Percentiles rank a stretch among this genome's conserved stretches.
Evolutionary conservation across 495 filamentous ascomycete genomes (phyloP).

Genomic region (Viridothelium virens): DNA sequence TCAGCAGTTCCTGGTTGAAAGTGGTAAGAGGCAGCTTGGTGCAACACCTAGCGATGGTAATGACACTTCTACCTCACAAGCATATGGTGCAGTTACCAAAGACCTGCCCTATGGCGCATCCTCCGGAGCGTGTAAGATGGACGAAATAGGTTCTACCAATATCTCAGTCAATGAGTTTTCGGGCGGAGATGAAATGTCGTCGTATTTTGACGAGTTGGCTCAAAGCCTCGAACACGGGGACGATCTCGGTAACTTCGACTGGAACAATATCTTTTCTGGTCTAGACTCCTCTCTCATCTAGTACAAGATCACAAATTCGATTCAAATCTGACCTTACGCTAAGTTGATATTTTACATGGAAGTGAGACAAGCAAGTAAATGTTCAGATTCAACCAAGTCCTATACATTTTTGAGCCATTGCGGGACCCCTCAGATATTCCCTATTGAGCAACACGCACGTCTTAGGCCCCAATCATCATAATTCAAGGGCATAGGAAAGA

Average conservation of each 20-base stretch:
- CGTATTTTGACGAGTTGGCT: slow-evolving; percentile 19
- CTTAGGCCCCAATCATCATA: too few relatives aligned
- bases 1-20: background rate
- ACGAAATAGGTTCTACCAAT: slow-evolving; percentile 1
- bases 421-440: too few relatives aligned
- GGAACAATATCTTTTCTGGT: slow-evolving; percentile 18
- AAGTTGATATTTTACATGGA: too few relatives aligned
- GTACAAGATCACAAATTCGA: too few relatives aligned
- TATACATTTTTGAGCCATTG: too few relatives aligned
- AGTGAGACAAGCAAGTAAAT: too few relatives aligned
- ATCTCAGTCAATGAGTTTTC: background rate
- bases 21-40: background rate
- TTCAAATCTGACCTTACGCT: too few relatives aligned
- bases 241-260: slow-evolving; percentile 14
- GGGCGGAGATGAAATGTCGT: slow-evolving; percentile 12
- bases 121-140: background rate
- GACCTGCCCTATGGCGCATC: background rate
- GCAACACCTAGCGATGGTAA: background rate
- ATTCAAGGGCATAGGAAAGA: too few relatives aligned
- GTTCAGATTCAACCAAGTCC: too few relatives aligned
- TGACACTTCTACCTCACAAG: background rate
- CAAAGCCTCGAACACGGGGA: slow-evolving; percentile 14
- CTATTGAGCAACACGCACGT: too few relatives aligned
- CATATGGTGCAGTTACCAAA: background rate
- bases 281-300: slow-evolving; percentile 17